Evolutionary conservation across 169 alveolate species (phyloP).

Genomic region (Eimeria brunetti): DNA sequence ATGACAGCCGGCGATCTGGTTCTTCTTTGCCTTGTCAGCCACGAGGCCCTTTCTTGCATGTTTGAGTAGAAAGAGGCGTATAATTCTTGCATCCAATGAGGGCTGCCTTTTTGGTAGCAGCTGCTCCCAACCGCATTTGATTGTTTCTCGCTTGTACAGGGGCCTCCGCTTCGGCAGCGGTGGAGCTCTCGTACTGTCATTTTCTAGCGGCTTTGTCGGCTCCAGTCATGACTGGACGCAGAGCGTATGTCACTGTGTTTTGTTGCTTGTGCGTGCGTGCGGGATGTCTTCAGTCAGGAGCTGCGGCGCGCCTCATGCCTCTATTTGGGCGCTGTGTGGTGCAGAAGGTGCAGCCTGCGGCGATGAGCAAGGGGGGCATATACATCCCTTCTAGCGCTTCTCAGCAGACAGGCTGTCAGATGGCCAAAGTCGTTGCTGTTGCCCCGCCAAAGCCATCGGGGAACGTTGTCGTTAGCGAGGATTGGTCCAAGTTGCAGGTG

Average conservation of each 20-base stretch:
- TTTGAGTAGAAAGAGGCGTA: not conserved
- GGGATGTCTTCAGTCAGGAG: slow-evolving; percentile 59
- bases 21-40: not conserved
- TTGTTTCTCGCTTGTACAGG: not conserved
- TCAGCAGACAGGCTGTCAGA: slow-evolving; percentile 83
- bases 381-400: slow-evolving; percentile 90
- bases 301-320: slow-evolving; percentile 88
- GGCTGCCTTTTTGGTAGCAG: not conserved
- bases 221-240: not conserved
- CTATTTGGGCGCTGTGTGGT: slow-evolving; percentile 91
- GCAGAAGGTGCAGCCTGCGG: slow-evolving; percentile 85
- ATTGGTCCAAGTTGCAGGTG: slow-evolving; percentile 81
- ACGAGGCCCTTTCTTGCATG: not conserved
- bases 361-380: slow-evolving; percentile 89
- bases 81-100: not conserved
- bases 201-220: not conserved
- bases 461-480: slow-evolving; percentile 22
- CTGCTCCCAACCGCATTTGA: not conserved
- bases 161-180: not conserved
- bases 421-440: slow-evolving; percentile 85
- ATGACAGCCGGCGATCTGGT: not conserved
- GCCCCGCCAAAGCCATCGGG: slow-evolving; percentile 35
- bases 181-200: not conserved
- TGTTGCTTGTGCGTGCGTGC: slow-evolving; percentile 25
- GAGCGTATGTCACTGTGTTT: not conserved